Base-by-base conservation (phyloP, 371 early-diverging fungal genomes). In the Mortierella sp. region DNA sequence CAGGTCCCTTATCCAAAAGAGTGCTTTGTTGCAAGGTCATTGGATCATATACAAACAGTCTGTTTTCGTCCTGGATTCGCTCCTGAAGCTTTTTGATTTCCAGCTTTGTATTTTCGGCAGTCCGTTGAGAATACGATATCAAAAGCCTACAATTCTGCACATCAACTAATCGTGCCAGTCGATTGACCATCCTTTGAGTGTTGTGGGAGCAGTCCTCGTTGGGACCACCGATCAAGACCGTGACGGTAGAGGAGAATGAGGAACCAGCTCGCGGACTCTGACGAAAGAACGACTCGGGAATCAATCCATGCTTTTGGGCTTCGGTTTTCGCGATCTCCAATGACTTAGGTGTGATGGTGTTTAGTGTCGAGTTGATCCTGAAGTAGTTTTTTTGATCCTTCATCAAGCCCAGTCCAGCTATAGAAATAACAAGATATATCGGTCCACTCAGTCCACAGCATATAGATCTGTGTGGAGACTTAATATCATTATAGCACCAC, bases 331-430 rank as follows among this genome's bases (percentile, higher is more conserved):
- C 48, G 1, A 31, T n/a, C 24, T 58, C 64, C 11, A 67, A 34
- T 7, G 65, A 56, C 52, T 52, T 60, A 1, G 60, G 26, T 1
- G 65, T 61, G 43, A 69, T 69, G 1, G 64, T 57, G 50, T 76
- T 76, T 31, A 76, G 61, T 1, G 76, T 64, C 19, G 76, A 69
- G 21, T 56, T 56, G 46, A 69, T 54, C n/a, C 65, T 43, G 43
- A 69, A 69, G 57, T 76, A 76, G 28, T 76, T 76, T 30, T 64
- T 76, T 37, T 76, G 76, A 34, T 76, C 76, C 21, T 76, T 76
- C 76, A 76, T 76, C 50, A 64, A 26, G 8, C 76, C 76, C 30
- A 76, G 21, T 19, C 55, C 64, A 44, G 63, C 72, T 72, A 37
- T 31, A 6, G 37, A 1, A 23, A 12, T 7, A 19, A 34, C 6